These are phyloP conservation scores for Sparassis latifolia DNA, from an alignment of 1,284 basidiomycete genomes.

Conservation along the genomic window DNA sequence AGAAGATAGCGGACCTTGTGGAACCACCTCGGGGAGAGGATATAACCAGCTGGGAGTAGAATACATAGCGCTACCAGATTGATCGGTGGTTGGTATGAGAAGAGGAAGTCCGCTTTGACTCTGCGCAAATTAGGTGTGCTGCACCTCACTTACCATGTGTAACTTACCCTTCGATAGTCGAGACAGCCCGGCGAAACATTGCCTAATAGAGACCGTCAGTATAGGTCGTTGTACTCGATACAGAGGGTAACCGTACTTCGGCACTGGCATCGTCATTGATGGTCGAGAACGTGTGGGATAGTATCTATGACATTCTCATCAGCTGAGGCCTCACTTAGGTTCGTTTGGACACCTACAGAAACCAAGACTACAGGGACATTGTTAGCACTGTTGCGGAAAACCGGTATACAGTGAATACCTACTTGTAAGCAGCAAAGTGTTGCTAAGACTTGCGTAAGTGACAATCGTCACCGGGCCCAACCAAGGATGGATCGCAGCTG, in stretches of 20 bases:
- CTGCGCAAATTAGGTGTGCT: slow-evolving; percentile 31
- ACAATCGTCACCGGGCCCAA: slow-evolving; percentile 89
- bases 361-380: slow-evolving; percentile 51
- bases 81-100: slow-evolving; percentile 90
- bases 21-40: slow-evolving; percentile 75
- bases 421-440: slow-evolving; percentile 81
- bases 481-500: slow-evolving; percentile 71
- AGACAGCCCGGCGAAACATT: slow-evolving; percentile 89
- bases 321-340: neutral
- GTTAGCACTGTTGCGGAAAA: slow-evolving; percentile 3
- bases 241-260: slow-evolving; percentile 48
- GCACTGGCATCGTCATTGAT: slow-evolving; percentile 90
- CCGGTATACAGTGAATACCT: slow-evolving; percentile 14
- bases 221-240: neutral
- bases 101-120: slow-evolving; percentile 83
- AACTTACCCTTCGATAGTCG: slow-evolving; percentile 78
- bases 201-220: slow-evolving; percentile 39
- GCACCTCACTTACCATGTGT: slow-evolving; percentile 14
- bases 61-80: slow-evolving; percentile 79
- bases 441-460: slow-evolving; percentile 81
- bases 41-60: slow-evolving; percentile 78
- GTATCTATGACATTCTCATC: slow-evolving; percentile 48
- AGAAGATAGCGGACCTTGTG: slow-evolving; percentile 54
- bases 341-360: slow-evolving; percentile 45
- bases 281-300: slow-evolving; percentile 89